Evolutionary conservation across 2,329 filamentous ascomycete species (phyloP), one percentile per base, ranked within the genome.

Genomic region (Aspergillus sp.): DNA sequence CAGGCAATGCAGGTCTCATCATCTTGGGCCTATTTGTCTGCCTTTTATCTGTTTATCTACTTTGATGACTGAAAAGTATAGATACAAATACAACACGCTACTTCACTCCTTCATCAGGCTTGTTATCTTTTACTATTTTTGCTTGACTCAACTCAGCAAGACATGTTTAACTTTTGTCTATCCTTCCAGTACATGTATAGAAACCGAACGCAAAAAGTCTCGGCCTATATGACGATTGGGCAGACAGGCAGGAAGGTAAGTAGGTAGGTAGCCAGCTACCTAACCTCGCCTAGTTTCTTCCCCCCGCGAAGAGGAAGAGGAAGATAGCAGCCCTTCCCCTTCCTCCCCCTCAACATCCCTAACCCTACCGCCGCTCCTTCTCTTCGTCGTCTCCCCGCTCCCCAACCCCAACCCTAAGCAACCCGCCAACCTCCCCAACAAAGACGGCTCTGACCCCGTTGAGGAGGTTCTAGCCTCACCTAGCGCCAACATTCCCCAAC

Each of bases 401-500:
- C 24, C 7, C 37, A 49, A 9, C 51, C 39, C 50, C 22, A 30
- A 34, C 49, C 19, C 8, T 30, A 30, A 30, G 27, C 62, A 15
- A 53, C 50, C 52, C 42, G 9, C 27, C 33, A 56, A 51, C 22
- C 48, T 58, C 55, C 61, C 49, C 50, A 37, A 37, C 34, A 13
- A 37, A 37, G 34, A 37, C 27, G 27, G 4, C 27, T 30, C 33
- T 24, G 24, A 41, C 4, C 19, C 34, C 19, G 33, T 17, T 13
- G 9, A 9, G 27, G 9, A 30, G 2, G 9, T 1, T 11, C 27
- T 12, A 56, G 8, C 24, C 39, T 58, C 54, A 17, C 59, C 58
- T 17, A 68, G 51, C 62, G 58, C 66, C 13, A 68, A 47, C 62
- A 69, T 69, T 13, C 68, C 65, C 20, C 72, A 13, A 4, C 67